These are phyloP conservation scores for Przewalskia tangutica DNA, from an alignment of 257 asterid genomes.

Conservation along the genomic window DNA sequence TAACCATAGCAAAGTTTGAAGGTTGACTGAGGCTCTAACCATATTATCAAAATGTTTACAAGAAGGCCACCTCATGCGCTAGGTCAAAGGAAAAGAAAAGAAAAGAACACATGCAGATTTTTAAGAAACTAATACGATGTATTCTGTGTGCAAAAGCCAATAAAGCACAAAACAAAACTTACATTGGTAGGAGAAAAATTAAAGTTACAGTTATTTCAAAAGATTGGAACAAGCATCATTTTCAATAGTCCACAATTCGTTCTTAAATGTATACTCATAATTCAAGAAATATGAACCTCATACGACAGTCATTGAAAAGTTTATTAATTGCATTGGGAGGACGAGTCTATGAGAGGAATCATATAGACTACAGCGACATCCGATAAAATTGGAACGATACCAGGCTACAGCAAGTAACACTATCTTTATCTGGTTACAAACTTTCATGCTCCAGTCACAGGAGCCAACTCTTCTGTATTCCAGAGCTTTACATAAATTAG, in stretches of 20 bases:
- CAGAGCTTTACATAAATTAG: neutral
- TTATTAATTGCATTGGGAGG: neutral
- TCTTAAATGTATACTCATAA: neutral
- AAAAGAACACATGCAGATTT: neutral
- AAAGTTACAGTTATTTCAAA: neutral
- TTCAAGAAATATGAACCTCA: neutral
- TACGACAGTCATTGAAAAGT: neutral
- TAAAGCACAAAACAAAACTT: neutral
- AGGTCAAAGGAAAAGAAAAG: conserved; percentile 4
- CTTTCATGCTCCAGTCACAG: neutral
- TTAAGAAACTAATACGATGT: neutral
- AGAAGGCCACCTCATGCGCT: neutral
- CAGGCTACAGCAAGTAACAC: neutral
- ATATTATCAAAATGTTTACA: neutral
- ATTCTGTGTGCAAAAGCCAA: neutral
- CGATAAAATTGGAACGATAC: neutral
- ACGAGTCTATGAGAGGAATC: neutral
- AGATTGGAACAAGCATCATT: neutral
- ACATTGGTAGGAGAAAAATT: neutral
- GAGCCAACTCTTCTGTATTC: neutral
- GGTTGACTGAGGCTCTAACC: neutral
- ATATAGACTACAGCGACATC: neutral
- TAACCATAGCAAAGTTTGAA: neutral
- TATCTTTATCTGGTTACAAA: neutral
- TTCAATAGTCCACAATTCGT: neutral